Percentiles rank a stretch among this genome's conserved stretches.
phyloP scores from a whole-genome alignment of 345 rosid species.

The Dipteronia dyeriana region DNA sequence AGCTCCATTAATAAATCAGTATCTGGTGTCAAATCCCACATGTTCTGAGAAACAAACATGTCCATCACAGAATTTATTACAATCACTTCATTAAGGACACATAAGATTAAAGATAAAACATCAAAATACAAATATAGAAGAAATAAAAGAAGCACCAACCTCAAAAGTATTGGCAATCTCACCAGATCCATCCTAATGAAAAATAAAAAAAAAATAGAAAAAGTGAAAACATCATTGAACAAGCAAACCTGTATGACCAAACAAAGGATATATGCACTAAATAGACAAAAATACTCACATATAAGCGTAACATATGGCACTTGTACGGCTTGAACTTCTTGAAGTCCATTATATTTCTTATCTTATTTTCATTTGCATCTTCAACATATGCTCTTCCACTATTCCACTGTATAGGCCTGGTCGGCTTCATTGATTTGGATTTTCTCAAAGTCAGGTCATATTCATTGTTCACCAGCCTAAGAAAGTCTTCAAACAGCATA shows the following conservation, averaged over 20 bases:
- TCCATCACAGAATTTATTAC: neutral
- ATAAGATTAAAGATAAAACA: neutral
- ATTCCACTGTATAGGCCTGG: constrained; percentile 37
- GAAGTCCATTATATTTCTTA: constrained; percentile 30
- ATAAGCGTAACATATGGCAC: constrained; percentile 48
- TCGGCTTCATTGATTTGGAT: constrained; percentile 13
- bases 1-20: constrained; percentile 54
- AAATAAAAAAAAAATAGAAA: neutral
- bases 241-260: neutral
- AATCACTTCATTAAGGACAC: neutral
- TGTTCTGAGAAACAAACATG: constrained; percentile 43
- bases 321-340: constrained; percentile 36
- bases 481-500: constrained; percentile 39
- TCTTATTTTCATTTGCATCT: constrained; percentile 34
- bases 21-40: constrained; percentile 87
- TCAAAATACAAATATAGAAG: neutral
- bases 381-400: constrained; percentile 26
- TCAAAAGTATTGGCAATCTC: constrained; percentile 39
- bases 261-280: constrained; percentile 13
- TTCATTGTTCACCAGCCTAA: constrained; percentile 33
- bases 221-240: neutral
- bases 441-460: constrained; percentile 25
- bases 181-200: constrained; percentile 58
- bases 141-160: constrained; percentile 34
- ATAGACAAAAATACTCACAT: constrained; percentile 38